Evolutionary conservation across 2,329 filamentous ascomycete species (phyloP).

Genomic region (Nannizzia gypsea): DNA sequence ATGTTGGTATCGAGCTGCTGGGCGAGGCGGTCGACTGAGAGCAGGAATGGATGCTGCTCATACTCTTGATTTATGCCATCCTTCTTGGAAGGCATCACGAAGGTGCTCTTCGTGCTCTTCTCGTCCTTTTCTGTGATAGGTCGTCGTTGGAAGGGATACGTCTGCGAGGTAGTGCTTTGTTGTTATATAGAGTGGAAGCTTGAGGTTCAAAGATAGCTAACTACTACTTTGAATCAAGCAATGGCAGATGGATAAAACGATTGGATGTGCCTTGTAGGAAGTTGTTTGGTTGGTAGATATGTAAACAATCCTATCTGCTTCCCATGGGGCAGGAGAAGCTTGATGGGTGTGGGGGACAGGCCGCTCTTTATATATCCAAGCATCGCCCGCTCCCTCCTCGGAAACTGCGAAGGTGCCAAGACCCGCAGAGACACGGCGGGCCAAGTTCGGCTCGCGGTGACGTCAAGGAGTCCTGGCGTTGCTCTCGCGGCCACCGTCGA

Average conservation of each 20-base stretch:
- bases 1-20: constrained; percentile 36
- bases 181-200: background rate
- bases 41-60: constrained; percentile 25
- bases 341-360: background rate
- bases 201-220: background rate
- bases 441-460: background rate
- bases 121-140: background rate
- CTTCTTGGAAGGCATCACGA: constrained; percentile 14
- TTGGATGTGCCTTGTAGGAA: background rate
- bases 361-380: background rate
- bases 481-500: no score
- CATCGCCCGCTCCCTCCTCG: background rate
- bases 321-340: background rate
- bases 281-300: background rate
- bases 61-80: constrained; percentile 19
- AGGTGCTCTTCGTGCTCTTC: background rate
- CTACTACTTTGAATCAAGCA: background rate
- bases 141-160: background rate
- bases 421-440: background rate
- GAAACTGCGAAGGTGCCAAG: background rate
- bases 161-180: background rate
- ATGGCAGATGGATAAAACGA: background rate
- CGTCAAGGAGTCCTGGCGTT: background rate
- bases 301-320: background rate
- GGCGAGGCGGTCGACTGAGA: constrained; percentile 28